Evolutionary conservation across 116 monocot genomes (phyloP).

Genomic region (Cymodocea nodosa): DNA sequence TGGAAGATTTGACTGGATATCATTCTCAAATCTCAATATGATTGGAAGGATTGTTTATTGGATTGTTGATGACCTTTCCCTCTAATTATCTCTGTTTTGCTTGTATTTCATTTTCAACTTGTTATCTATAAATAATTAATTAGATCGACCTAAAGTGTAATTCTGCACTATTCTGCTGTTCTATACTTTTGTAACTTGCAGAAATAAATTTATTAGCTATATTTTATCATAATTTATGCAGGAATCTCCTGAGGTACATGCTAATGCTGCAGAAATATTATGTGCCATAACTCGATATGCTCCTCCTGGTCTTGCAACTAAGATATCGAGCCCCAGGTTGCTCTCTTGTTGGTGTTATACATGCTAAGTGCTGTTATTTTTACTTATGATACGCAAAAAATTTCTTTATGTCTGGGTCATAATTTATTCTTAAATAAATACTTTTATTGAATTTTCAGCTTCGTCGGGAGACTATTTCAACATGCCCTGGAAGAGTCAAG

Average conservation of each 20-base stretch:
- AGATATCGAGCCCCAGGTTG: conserved; percentile 20
- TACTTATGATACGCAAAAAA: not conserved
- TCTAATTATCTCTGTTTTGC: no score
- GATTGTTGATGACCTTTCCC: no score
- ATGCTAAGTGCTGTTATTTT: not conserved
- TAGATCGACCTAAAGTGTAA: not conserved
- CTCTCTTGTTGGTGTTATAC: conserved; percentile 1
- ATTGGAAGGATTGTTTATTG: no score
- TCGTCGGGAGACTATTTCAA: conserved; percentile 74
- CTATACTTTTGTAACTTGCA: not conserved
- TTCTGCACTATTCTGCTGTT: not conserved
- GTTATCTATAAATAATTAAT: no score
- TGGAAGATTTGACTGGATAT: no score
- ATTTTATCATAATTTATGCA: conserved; percentile 7
- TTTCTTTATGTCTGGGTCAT: not conserved
- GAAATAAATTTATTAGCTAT: not conserved
- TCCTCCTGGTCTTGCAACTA: conserved; percentile 20
- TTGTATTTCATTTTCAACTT: no score
- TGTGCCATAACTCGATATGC: conserved; percentile 32
- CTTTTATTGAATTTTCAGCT: conserved; percentile 27
- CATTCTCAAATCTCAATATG: no score
- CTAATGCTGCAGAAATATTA: conserved; percentile 23
- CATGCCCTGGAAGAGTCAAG: conserved; percentile 83
- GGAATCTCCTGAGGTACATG: conserved; percentile 32
- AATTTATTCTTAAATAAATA: not conserved